Evolutionary conservation across 345 rosid genomes (phyloP), one percentile per base, ranked within the genome.

Genomic region (Populus tremula): DNA sequence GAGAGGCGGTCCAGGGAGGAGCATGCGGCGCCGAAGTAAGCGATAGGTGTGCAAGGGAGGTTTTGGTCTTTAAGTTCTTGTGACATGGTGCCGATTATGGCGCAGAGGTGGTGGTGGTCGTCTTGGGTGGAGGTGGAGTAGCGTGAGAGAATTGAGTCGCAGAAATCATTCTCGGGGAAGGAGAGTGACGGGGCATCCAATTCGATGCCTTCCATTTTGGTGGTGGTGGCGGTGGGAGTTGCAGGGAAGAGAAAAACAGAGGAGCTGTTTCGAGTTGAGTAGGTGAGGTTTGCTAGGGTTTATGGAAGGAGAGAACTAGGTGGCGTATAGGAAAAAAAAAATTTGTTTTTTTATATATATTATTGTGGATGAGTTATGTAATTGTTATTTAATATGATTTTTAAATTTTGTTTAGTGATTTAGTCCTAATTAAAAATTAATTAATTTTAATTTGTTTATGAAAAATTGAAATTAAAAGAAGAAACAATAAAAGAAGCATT

Each of bases 61-160:
- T 83, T 87, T 67, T 86, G 90, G 69, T 92, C 98, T 66, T 85
- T 89, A 61, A 93, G 90, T 74, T 87, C 90, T 80, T 91, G 96
- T 27, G 95, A 81, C 82, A 96, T 87, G 77, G 89, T 85, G 82
- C 92, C 92, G 7, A 96, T 73, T 45, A 89, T 86, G 33, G 89
- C 83, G 74, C 99, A 93, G 72, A 93, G 78, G 81, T 85, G 89
- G 70, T 85, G 89, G 82, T 87, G 88, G 70, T 89, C 90, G 20
- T 91, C 91, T 56, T 88, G 84, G 13, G 77, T 67, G 6, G 97
- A 91, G 50, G 79, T 73, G 6, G 82, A 81, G 77, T 88, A 86
- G 53, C 88, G 91, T 65, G 88, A 80, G 67, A 90, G 85, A 75
- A 96, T 62, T 0, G 80, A 87, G n/a, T 83, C 84, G 71, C 96